Percentiles rank a stretch among this genome's conserved stretches.
These are phyloP conservation scores for Pyrenopolyporus hunteri DNA, from an alignment of 495 filamentous ascomycete genomes.

Conservation along the genomic window DNA sequence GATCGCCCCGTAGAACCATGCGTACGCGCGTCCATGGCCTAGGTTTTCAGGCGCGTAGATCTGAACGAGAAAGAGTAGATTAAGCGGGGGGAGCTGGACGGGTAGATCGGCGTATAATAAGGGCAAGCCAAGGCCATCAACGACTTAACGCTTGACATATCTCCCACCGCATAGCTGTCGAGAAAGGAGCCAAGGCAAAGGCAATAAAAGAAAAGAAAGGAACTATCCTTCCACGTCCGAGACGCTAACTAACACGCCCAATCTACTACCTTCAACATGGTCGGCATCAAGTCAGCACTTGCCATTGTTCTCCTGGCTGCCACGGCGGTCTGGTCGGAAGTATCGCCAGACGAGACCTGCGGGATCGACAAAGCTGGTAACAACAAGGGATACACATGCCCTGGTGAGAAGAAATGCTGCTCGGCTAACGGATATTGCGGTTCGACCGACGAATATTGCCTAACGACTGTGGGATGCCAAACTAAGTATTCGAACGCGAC, in stretches of 20 bases:
- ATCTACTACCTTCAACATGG: constrained; percentile 13
- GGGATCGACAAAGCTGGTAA: constrained; percentile 35
- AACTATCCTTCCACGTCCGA: background rate
- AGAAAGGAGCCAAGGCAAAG: background rate
- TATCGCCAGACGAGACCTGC: constrained; percentile 47
- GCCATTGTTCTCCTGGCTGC: constrained; percentile 21
- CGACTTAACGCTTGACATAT: background rate
- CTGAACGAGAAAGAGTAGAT: background rate
- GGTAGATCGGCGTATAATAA: constrained; percentile 2
- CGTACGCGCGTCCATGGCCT: constrained; percentile 22
- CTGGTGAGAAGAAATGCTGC: constrained; percentile 42
- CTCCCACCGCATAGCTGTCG: background rate
- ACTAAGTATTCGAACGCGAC: constrained; percentile 43
- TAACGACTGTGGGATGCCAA: constrained; percentile 45
- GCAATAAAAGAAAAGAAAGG: background rate
- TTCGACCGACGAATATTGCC: constrained; percentile 43
- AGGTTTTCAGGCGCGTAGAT: constrained; percentile 8
- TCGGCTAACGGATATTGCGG: constrained; percentile 48
- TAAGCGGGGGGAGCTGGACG: background rate
- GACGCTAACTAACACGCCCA: background rate
- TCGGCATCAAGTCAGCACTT: constrained; percentile 14
- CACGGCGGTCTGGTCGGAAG: constrained; percentile 43
- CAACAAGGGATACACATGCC: constrained; percentile 46
- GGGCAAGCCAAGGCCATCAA: background rate
- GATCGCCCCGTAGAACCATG: background rate